These are phyloP conservation scores for Penicillium aurantiogriseum DNA, from an alignment of 2,329 filamentous ascomycete species.

Conservation along the genomic window DNA sequence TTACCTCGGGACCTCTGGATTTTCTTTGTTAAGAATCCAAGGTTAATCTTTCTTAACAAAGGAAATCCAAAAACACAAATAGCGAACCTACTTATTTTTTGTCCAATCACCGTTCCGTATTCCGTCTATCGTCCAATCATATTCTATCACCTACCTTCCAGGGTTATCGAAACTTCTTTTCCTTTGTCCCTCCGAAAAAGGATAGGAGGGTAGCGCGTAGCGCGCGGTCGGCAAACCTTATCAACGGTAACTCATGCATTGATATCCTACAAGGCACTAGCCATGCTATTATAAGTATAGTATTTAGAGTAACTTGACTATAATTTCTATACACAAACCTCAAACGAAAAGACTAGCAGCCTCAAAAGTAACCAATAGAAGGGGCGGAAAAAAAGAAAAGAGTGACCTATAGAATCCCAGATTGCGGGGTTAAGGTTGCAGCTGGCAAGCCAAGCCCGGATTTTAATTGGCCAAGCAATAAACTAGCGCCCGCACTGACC, in stretches of 20 bases:
- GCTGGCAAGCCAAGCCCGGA: slow-evolving; percentile 13
- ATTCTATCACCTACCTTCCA: no score
- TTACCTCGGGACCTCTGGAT: no score
- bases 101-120: no score
- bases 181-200: no score
- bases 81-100: no score
- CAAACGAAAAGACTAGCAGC: neutral
- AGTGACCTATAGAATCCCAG: neutral
- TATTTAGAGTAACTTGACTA: neutral
- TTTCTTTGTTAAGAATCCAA: no score
- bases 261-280: neutral
- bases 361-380: neutral
- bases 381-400: neutral
- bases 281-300: neutral
- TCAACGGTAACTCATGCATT: neutral
- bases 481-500: slow-evolving; percentile 6
- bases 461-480: neutral
- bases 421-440: slow-evolving; percentile 32
- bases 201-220: no score
- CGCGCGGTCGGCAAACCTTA: neutral
- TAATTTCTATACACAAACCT: neutral
- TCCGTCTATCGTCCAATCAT: no score
- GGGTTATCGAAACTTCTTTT: no score
- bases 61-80: no score
- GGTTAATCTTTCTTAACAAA: no score